These are phyloP conservation scores for Silene latifolia DNA, from an alignment of 148 eudicot species.

Conservation along the genomic window DNA sequence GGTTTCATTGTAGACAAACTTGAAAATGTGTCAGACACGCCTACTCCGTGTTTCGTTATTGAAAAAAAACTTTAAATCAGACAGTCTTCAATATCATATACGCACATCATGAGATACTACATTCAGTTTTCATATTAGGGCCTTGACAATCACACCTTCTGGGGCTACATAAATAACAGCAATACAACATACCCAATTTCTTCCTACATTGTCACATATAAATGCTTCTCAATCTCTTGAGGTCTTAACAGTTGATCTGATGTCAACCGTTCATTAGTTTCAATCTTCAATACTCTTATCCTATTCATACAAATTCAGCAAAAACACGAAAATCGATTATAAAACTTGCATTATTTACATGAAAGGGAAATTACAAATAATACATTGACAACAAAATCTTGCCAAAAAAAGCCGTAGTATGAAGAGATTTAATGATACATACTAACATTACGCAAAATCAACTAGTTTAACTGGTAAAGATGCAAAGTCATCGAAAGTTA, in stretches of 20 bases:
- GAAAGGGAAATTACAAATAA: neutral
- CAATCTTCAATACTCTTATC: neutral
- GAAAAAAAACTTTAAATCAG: too few species aligned
- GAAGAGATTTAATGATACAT: neutral
- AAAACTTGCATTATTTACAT: neutral
- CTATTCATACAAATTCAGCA: neutral
- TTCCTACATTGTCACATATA: slow-evolving; percentile 1
- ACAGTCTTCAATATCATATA: too few species aligned
- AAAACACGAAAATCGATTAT: neutral
- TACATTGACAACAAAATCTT: too few species aligned
- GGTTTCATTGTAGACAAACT: too few species aligned
- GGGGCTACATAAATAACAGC: neutral
- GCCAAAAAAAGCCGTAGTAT: neutral
- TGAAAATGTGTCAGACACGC: too few species aligned
- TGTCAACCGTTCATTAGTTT: neutral
- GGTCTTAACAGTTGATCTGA: neutral
- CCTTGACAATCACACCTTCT: neutral
- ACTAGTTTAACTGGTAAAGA: too few species aligned
- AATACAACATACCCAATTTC: slow-evolving; percentile 3
- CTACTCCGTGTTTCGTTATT: too few species aligned
- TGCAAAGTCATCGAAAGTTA: too few species aligned
- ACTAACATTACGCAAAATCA: too few species aligned
- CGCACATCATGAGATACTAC: too few species aligned
- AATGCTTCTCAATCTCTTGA: neutral
- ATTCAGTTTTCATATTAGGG: neutral